Conservation (phyloP, 352 stramenopile genomes). For the Phytopythium litorale region DNA sequence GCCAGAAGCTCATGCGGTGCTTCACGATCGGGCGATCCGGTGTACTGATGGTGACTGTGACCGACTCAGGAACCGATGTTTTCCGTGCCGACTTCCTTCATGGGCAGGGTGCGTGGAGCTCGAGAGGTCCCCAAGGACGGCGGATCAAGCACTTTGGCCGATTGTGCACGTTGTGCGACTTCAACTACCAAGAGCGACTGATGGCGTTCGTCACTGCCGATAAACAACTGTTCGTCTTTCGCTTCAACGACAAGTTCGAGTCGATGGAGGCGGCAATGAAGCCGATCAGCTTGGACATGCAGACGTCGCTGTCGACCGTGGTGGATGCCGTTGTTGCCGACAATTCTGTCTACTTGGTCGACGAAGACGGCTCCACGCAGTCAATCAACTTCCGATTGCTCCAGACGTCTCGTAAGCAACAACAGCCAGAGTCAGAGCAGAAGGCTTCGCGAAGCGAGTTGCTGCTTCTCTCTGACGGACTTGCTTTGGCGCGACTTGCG, state of each 20-base stretch:
- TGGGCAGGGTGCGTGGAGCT: neutral
- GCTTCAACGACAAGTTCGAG: constrained; percentile 12
- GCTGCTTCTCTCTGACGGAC: constrained; percentile 17
- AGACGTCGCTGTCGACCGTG: neutral
- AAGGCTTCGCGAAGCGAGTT: constrained; percentile 10
- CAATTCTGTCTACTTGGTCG: neutral
- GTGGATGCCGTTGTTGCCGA: neutral
- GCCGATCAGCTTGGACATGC: neutral
- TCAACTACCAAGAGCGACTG: neutral
- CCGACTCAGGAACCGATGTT: neutral
- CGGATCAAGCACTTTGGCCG: constrained; percentile 6
- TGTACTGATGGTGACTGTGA: neutral
- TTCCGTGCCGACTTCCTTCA: neutral
- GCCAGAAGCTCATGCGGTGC: neutral
- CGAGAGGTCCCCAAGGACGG: neutral
- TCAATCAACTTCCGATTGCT: constrained; percentile 1
- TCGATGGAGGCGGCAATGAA: constrained; percentile 11
- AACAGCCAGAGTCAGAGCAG: too few relatives aligned
- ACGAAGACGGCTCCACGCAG: neutral
- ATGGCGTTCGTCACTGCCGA: constrained; percentile 8
- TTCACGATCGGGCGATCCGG: neutral
- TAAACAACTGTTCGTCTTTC: constrained; percentile 9
- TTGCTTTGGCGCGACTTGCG: constrained; percentile 11
- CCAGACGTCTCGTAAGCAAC: neutral
- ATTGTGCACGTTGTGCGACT: constrained; percentile 3